Percentiles rank a stretch among this genome's conserved stretches.
These are phyloP conservation scores for Symbiodinium natans DNA, from an alignment of 73 alveolate species.

Conservation along the genomic window DNA sequence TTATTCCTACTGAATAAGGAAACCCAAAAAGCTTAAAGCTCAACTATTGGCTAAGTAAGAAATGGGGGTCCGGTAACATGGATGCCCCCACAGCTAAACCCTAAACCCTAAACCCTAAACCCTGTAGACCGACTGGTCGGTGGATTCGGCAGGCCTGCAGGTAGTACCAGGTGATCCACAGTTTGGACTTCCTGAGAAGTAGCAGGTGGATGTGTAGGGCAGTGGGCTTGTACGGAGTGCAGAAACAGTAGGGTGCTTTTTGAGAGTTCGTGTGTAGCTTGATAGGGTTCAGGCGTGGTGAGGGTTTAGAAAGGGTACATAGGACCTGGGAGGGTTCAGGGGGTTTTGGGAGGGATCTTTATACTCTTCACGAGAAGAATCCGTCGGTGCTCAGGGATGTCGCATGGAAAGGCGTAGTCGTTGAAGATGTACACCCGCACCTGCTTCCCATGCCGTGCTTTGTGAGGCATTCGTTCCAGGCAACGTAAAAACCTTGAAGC, in stretches of 20 bases:
- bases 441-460: too few relatives aligned
- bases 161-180: constrained; percentile 86
- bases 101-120: background rate
- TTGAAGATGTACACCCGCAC: constrained; percentile 54
- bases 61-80: too few relatives aligned
- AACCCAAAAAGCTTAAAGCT: too few relatives aligned
- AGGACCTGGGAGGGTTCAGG: too few relatives aligned
- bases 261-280: background rate
- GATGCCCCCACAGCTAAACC: too few relatives aligned
- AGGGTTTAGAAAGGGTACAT: too few relatives aligned
- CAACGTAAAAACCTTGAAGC: background rate
- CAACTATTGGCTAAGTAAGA: too few relatives aligned
- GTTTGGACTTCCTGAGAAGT: constrained; percentile 38
- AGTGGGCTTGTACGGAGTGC: background rate
- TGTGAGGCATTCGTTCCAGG: background rate
- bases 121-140: too few relatives aligned
- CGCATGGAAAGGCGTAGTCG: constrained; percentile 72
- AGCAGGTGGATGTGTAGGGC: background rate
- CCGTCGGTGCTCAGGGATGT: constrained; percentile 38
- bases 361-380: background rate
- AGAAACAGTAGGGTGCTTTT: background rate
- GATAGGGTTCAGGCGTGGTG: background rate
- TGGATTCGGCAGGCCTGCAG: constrained; percentile 16
- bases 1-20: too few relatives aligned
- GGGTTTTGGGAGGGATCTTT: too few relatives aligned